Evolutionary conservation across 768 basidiomycete genomes (phyloP).

Genomic region (Psilocybe subaeruginosa): DNA sequence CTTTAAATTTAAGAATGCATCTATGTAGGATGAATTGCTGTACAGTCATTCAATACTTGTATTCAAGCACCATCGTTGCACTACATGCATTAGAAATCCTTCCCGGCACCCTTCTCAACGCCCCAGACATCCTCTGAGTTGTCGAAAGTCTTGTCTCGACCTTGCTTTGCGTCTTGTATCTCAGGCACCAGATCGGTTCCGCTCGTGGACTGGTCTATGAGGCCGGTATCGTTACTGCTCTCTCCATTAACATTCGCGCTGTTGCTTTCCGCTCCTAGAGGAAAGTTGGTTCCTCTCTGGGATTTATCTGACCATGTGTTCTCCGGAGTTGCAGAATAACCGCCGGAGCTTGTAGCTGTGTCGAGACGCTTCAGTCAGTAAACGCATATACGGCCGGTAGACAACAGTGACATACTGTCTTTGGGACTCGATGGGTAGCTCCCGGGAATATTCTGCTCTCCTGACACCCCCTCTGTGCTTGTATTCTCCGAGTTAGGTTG

Average conservation of each 20-base stretch:
- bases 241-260: neutral
- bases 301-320: slow-evolving; percentile 15
- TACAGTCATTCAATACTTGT: too few relatives aligned
- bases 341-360: slow-evolving; percentile 19
- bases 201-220: slow-evolving; percentile 19
- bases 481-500: slow-evolving; percentile 14
- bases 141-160: slow-evolving; percentile 8
- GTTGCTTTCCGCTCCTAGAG: neutral
- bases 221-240: slow-evolving; percentile 6
- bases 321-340: slow-evolving; percentile 16
- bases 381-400: too few relatives aligned
- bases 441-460: slow-evolving; percentile 11
- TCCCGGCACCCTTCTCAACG: slow-evolving; percentile 21
- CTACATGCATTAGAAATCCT: slow-evolving; percentile 16
- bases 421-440: slow-evolving; percentile 11
- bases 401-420: slow-evolving; percentile 4
- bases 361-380: too few relatives aligned
- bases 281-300: slow-evolving; percentile 14
- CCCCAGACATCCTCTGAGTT: slow-evolving; percentile 20
- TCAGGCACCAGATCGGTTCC: slow-evolving; percentile 15
- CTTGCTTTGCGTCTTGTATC: slow-evolving; percentile 20
- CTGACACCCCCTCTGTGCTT: slow-evolving; percentile 2
- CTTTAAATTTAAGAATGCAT: too few relatives aligned
- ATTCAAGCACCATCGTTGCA: too few relatives aligned
- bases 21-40: too few relatives aligned